A percentile compares a stretch with the other conserved stretches of the same genome.
Conservation (phyloP, 768 basidiomycete genomes). For the Mrakia frigida region DNA sequence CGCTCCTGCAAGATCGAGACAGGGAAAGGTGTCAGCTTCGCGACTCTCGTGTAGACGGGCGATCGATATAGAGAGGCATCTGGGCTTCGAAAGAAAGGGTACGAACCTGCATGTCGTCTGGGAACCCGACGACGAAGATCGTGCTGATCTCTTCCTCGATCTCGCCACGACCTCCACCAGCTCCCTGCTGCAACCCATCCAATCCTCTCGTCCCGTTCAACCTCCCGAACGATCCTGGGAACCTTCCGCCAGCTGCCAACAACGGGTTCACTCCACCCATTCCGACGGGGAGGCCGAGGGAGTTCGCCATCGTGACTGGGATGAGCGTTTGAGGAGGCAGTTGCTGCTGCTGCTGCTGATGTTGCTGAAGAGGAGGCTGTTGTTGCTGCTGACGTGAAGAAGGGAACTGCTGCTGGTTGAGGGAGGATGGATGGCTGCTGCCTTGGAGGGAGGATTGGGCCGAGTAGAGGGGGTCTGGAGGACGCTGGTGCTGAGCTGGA, state of each 20-base stretch:
- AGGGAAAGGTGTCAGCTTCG: conserved; percentile 18
- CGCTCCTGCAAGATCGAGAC: conserved; percentile 63
- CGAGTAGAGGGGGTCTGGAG: conserved; percentile 42
- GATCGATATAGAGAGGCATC: neutral
- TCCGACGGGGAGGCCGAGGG: conserved; percentile 24
- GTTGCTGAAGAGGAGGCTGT: conserved; percentile 7
- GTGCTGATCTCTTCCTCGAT: conserved; percentile 80
- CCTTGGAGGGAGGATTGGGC: conserved; percentile 12
- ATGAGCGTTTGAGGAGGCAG: conserved; percentile 3
- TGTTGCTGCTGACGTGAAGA: conserved; percentile 3
- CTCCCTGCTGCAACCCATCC: neutral
- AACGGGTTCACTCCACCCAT: conserved; percentile 24
- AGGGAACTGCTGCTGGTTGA: conserved; percentile 9
- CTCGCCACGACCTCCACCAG: conserved; percentile 32
- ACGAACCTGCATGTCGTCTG: conserved; percentile 94
- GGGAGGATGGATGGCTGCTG: neutral
- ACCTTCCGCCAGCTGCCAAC: conserved; percentile 13
- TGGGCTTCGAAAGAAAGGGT: conserved; percentile 12
- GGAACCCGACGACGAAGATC: conserved; percentile 97
- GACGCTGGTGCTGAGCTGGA: conserved; percentile 41
- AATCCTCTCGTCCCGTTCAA: neutral
- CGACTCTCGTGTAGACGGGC: too few species aligned
- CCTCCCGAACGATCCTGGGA: conserved; percentile 7
- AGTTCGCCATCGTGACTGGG: conserved; percentile 1
- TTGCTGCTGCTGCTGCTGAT: conserved; percentile 22